These are phyloP conservation scores for Chrysanthemum lavandulifolium DNA, from an alignment of 129 eudicot species.

Conservation along the genomic window DNA sequence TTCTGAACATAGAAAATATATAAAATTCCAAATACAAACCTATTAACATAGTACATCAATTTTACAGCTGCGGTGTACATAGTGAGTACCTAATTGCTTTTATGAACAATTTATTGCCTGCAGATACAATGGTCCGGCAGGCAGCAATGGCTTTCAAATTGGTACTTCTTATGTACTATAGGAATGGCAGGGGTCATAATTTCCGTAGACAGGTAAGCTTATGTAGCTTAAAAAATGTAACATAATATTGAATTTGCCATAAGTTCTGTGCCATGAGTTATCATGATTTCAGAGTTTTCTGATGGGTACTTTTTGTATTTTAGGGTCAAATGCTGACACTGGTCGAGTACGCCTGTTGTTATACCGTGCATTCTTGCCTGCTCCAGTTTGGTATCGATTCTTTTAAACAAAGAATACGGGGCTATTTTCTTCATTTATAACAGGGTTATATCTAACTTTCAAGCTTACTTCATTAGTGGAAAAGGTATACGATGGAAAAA, in stretches of 20 bases:
- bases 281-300: conserved; percentile 7
- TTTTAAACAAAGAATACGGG: conserved; percentile 74
- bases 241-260: not conserved
- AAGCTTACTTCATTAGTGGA: conserved; percentile 69
- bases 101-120: conserved; percentile 18
- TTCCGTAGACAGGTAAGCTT: conserved; percentile 75
- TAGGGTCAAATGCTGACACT: conserved; percentile 70
- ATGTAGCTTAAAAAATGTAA: conserved; percentile 1
- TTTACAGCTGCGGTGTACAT: not conserved
- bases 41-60: too few relatives aligned
- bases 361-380: conserved; percentile 68
- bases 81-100: not conserved
- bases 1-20: too few relatives aligned
- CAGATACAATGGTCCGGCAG: conserved; percentile 84
- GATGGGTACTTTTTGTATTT: not conserved
- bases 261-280: conserved; percentile 11
- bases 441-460: conserved; percentile 60
- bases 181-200: conserved; percentile 75
- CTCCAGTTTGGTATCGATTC: conserved; percentile 77
- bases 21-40: too few relatives aligned
- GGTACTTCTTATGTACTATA: conserved; percentile 65
- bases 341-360: conserved; percentile 55
- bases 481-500: conserved; percentile 35
- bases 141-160: conserved; percentile 70
- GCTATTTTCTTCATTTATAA: conserved; percentile 62